These are phyloP conservation scores for Marasmius oreades DNA, from an alignment of 1,284 basidiomycete genomes.

Conservation along the genomic window DNA sequence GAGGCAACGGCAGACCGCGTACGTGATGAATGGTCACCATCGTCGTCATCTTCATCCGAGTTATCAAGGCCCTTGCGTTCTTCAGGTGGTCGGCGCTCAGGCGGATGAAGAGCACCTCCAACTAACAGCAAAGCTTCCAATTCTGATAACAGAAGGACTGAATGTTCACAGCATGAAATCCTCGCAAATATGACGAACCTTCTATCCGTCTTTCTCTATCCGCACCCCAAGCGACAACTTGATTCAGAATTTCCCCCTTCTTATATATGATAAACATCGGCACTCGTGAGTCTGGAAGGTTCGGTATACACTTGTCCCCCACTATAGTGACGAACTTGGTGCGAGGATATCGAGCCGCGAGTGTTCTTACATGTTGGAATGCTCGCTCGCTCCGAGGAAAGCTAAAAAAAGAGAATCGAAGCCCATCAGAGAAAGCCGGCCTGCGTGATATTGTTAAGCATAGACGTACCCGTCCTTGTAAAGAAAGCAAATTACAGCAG, in stretches of 20 bases:
- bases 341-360: conserved; percentile 82
- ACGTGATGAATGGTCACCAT: conserved; percentile 42
- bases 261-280: conserved; percentile 94
- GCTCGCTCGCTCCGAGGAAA: conserved; percentile 79
- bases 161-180: not conserved
- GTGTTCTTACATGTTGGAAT: conserved; percentile 63
- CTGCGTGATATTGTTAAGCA: not conserved
- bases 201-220: conserved; percentile 75
- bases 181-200: conserved; percentile 52
- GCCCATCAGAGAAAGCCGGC: not conserved
- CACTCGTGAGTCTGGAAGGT: conserved; percentile 89
- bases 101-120: conserved; percentile 55
- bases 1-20: conserved; percentile 54
- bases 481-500: conserved; percentile 84
- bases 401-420: conserved; percentile 37
- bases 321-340: conserved; percentile 97
- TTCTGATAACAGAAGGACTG: conserved; percentile 40
- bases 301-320: conserved; percentile 93
- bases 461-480: conserved; percentile 79
- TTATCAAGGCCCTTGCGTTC: conserved; percentile 31
- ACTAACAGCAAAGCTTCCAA: conserved; percentile 65
- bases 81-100: conserved; percentile 35
- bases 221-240: conserved; percentile 82
- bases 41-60: conserved; percentile 44
- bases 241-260: conserved; percentile 85